phyloP scores from a whole-genome alignment of 2,329 filamentous ascomycete species.

The Berkeleyomyces rouxiae region DNA sequence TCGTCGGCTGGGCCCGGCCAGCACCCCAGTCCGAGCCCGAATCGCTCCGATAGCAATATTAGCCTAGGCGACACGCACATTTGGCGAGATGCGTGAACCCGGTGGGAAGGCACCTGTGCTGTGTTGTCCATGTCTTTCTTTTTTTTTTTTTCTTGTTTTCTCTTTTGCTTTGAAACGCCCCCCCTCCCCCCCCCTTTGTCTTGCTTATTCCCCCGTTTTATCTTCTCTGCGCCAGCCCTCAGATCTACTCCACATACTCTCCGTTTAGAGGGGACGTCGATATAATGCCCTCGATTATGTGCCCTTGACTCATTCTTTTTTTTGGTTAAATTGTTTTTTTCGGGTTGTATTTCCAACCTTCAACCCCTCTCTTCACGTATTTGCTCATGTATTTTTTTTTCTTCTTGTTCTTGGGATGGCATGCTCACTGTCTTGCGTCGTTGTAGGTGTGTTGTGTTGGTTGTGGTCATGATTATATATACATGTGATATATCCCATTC shows the following conservation, averaged over 20 bases:
- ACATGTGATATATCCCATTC: not conserved
- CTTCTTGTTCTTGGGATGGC: not conserved
- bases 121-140: no score
- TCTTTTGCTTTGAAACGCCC: not conserved
- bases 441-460: not conserved
- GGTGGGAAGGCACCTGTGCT: no score
- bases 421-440: not conserved
- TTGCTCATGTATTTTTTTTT: not conserved
- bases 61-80: conserved; percentile 35
- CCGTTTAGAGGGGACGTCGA: no score
- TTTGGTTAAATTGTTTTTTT: not conserved
- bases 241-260: no score
- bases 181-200: not conserved
- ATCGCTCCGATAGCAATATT: conserved; percentile 27
- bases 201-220: not conserved
- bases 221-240: not conserved
- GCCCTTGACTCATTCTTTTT: no score
- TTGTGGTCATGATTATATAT: not conserved
- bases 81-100: conserved; percentile 24
- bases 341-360: not conserved
- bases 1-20: not conserved
- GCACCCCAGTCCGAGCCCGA: conserved; percentile 16
- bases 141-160: not conserved
- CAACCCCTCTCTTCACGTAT: no score
- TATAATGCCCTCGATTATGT: no score